Percentiles rank a stretch among this genome's conserved stretches.
These are phyloP conservation scores for Picea glauca DNA, from an alignment of 75 land plant genomes.

Conservation along the genomic window DNA sequence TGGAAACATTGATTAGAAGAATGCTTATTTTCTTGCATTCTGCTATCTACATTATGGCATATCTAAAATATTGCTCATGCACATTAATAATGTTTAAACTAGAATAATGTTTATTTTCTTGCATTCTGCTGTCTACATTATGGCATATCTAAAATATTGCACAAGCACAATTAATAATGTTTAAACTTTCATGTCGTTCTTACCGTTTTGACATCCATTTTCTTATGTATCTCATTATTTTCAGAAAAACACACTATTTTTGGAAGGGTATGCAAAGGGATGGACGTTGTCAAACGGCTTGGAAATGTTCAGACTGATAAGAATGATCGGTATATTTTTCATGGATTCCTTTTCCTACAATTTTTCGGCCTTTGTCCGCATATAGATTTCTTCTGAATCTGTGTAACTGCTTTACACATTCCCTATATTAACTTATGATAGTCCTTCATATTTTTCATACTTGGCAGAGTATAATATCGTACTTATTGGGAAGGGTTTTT, in stretches of 20 bases:
- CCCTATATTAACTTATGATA: background rate
- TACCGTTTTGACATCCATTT: background rate
- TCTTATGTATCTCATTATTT: conserved; percentile 9
- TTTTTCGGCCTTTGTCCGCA: background rate
- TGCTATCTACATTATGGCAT: no score
- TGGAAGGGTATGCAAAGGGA: conserved; percentile 85
- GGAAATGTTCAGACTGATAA: conserved; percentile 92
- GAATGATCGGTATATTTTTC: conserved; percentile 61
- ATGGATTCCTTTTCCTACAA: background rate
- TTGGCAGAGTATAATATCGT: background rate
- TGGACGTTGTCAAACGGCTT: conserved; percentile 91
- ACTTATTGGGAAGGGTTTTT: background rate
- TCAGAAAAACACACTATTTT: conserved; percentile 95
- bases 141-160: background rate
- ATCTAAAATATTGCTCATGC: no score
- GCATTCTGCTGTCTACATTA: background rate
- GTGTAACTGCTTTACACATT: background rate
- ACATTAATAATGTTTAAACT: no score
- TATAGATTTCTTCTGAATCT: background rate
- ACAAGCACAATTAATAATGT: background rate
- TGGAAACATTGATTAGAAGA: no score
- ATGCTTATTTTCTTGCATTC: no score
- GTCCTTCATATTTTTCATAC: background rate
- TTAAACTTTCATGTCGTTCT: background rate
- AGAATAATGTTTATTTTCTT: background rate